These are phyloP conservation scores for Trebouxia sp. DNA, from an alignment of 139 green algal genomes.

Conservation along the genomic window DNA sequence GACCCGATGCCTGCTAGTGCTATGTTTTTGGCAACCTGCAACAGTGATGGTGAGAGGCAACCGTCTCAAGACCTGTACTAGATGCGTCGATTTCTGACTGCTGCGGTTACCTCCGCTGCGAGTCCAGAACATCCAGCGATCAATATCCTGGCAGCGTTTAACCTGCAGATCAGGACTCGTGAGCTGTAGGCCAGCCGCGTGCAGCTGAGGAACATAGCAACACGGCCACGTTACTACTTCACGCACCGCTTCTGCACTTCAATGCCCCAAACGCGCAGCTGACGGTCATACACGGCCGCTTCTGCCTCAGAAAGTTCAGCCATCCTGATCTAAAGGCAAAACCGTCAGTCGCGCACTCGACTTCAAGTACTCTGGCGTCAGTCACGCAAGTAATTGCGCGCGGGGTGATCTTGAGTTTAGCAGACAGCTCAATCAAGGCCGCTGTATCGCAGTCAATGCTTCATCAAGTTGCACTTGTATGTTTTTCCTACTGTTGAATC, in stretches of 20 bases:
- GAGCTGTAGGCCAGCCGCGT: neutral
- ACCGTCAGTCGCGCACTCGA: too few species aligned
- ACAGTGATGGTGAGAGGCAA: neutral
- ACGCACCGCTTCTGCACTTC: slow-evolving; percentile 81
- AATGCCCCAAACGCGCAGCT: slow-evolving; percentile 88
- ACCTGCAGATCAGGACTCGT: slow-evolving; percentile 44
- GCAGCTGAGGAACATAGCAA: neutral
- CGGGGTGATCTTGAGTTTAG: too few species aligned
- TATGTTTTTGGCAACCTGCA: slow-evolving; percentile 91
- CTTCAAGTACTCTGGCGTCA: too few species aligned
- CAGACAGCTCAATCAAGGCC: too few species aligned
- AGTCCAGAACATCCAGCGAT: slow-evolving; percentile 65
- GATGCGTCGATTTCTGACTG: neutral
- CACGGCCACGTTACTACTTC: too few species aligned
- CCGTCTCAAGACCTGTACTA: too few species aligned
- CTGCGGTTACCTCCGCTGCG: slow-evolving; percentile 67
- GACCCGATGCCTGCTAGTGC: slow-evolving; percentile 83
- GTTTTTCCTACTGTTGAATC: too few species aligned
- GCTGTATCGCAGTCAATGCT: too few species aligned
- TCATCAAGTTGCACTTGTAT: too few species aligned
- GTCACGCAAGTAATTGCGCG: too few species aligned
- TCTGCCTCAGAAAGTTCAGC: slow-evolving; percentile 66
- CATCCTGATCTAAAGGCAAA: slow-evolving; percentile 23
- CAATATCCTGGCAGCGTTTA: slow-evolving; percentile 66
- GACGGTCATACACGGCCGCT: slow-evolving; percentile 82